Evolutionary conservation across 257 asterid species (phyloP).

Genomic region (Solanum ossicruentum): DNA sequence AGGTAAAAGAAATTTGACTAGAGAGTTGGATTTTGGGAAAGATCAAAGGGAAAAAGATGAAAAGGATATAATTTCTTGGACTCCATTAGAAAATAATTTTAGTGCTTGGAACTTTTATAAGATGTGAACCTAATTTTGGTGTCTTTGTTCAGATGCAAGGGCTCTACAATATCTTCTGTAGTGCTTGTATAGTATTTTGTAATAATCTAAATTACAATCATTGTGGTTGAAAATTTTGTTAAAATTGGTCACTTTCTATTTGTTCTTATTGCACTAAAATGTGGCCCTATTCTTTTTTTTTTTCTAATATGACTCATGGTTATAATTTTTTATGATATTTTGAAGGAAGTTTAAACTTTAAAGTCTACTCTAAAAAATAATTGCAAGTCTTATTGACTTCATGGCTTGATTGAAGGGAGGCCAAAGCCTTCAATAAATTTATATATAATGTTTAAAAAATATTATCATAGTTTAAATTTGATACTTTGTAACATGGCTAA

Average conservation of each 20-base stretch:
- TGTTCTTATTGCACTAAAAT: neutral
- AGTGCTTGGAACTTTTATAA: slow-evolving; percentile 2
- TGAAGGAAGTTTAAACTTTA: neutral
- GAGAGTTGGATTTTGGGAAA: neutral
- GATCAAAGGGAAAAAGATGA: neutral
- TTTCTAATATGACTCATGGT: neutral
- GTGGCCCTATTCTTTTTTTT: neutral
- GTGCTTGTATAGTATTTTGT: neutral
- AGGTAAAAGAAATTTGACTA: neutral
- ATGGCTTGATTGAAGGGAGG: neutral
- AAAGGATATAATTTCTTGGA: neutral
- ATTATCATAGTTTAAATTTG: neutral
- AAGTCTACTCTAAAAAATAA: neutral
- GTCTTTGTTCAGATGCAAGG: slow-evolving; percentile 1
- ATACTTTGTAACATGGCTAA: neutral
- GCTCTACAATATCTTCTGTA: neutral
- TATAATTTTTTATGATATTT: neutral
- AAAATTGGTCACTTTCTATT: neutral
- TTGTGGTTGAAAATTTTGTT: slow-evolving; percentile 3
- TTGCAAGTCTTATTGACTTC: neutral
- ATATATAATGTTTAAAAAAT: neutral
- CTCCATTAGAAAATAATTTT: neutral
- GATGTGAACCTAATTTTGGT: slow-evolving; percentile 3
- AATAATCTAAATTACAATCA: neutral
- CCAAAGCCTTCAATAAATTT: neutral